Percentiles rank a stretch among this genome's conserved stretches.
Conservation (phyloP, 106 monocot species). For the Vanilla planifolia region DNA sequence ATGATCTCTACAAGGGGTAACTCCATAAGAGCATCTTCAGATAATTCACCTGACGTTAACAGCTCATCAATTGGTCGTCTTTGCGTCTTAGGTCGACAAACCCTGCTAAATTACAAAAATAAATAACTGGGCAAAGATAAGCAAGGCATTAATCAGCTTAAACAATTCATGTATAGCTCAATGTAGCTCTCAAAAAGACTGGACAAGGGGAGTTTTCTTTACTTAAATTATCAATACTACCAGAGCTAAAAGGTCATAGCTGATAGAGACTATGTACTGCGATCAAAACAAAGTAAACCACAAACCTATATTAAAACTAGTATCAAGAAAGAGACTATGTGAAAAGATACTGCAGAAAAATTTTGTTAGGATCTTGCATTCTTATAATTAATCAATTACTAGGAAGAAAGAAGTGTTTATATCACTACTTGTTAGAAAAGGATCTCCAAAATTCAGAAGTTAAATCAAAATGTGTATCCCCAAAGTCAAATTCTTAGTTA, state of each 20-base stretch:
- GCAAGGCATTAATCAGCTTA: not conserved
- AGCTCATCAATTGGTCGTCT: not conserved
- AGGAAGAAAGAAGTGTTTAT: too few species aligned
- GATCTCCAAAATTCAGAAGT: too few species aligned
- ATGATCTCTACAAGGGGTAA: not conserved
- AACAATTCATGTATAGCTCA: not conserved
- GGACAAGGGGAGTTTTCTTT: too few species aligned
- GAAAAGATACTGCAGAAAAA: too few species aligned
- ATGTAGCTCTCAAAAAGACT: not conserved
- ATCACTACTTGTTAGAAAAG: too few species aligned
- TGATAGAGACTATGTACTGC: not conserved
- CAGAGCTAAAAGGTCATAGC: not conserved
- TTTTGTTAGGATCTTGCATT: too few species aligned
- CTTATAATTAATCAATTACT: too few species aligned
- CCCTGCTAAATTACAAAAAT: not conserved
- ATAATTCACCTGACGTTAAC: not conserved
- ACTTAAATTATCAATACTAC: too few species aligned
- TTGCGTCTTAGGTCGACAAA: not conserved
- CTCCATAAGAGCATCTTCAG: conserved; percentile 4
- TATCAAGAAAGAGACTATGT: too few species aligned
- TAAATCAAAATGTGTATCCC: too few species aligned
- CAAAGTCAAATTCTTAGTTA: too few species aligned
- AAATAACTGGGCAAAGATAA: not conserved
- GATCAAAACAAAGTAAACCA: not conserved
- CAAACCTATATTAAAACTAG: too few species aligned